Evolutionary conservation across 139 green algal genomes (phyloP), one percentile per base, ranked within the genome.

Genomic region (Diplosphaera chodatii): DNA sequence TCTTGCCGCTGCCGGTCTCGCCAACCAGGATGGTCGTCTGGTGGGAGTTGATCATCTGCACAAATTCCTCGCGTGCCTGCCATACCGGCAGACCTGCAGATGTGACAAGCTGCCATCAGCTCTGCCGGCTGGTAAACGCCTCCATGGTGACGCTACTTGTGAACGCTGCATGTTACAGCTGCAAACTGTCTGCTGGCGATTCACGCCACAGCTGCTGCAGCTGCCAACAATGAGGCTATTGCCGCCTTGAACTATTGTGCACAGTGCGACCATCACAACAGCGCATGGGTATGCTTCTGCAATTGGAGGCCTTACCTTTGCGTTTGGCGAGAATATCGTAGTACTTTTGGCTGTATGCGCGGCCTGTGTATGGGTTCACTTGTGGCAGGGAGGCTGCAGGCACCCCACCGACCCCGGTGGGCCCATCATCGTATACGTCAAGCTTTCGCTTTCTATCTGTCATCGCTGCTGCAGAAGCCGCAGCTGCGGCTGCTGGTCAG

Each of bases 21-120:
- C 96, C 96, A 1, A 99, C 95, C 32, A 99, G 81, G 64, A 99
- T 94, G 32, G 94, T 93, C n/a, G 91, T 99, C 84, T 99, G 96
- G 74, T 96, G 82, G 25, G 83, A 74, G 56, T 91, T 80, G 15
- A 99, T 77, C 90, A 98, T 97, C 0, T 91, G 81, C 18, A 94
- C 70, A 59, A 99, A 97, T 55, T 99, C 94, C 1, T 86, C 81
- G 71, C 91, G 96, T 64, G 95, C 93, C 77, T 97, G 91, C 93
- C 93, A 98, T 25, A 99, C 93, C 27, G 95, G 95, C 33, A 99
- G 83, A 20, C 86, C 91, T 95, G 83, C 63, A 64, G 31, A n/a
- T n/a, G n/a, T n/a, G n/a, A n/a, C n/a, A n/a, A n/a, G n/a, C n/a
- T n/a, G n/a, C n/a, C n/a, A n/a, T n/a, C n/a, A n/a, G n/a, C n/a